phyloP scores from a whole-genome alignment of 495 filamentous ascomycete genomes.

The Hypoxylon cercidicola region DNA sequence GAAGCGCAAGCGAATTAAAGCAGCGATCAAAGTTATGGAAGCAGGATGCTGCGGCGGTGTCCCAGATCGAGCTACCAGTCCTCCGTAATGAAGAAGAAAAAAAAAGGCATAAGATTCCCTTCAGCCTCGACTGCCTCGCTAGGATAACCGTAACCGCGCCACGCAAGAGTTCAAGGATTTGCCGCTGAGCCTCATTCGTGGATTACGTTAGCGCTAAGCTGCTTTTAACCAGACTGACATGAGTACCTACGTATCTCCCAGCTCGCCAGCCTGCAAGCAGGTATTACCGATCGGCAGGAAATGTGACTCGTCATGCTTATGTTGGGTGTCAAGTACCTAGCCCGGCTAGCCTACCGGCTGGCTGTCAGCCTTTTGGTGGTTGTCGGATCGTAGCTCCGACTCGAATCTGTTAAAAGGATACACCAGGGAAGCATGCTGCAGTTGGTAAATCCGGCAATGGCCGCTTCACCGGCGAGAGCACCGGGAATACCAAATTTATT shows the following conservation, averaged over 20 bases:
- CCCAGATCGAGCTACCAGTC: too few species aligned
- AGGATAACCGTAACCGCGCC: slow-evolving; percentile 15
- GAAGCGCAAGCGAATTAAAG: slow-evolving; percentile 11
- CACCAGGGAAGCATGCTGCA: too few species aligned
- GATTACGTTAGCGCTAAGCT: slow-evolving; percentile 5
- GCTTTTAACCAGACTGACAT: neutral
- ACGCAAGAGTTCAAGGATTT: slow-evolving; percentile 14
- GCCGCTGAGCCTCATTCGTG: slow-evolving; percentile 30
- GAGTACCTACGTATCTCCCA: neutral
- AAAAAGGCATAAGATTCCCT: slow-evolving; percentile 8
- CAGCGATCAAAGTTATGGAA: neutral
- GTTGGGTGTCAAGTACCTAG: neutral
- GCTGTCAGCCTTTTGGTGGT: too few species aligned
- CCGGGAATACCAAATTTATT: too few species aligned
- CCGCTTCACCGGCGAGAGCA: too few species aligned
- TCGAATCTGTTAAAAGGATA: too few species aligned
- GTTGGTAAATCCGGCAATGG: too few species aligned
- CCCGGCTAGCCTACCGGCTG: too few species aligned
- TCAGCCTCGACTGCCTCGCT: slow-evolving; percentile 24
- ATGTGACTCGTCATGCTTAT: slow-evolving; percentile 1
- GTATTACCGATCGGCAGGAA: neutral
- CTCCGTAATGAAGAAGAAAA: neutral
- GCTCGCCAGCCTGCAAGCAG: neutral
- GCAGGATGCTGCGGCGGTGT: slow-evolving; percentile 1
- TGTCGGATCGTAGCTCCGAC: too few species aligned